These are phyloP conservation scores for Recurvomyces mirabilis DNA, from an alignment of 495 filamentous ascomycete genomes.

Conservation along the genomic window DNA sequence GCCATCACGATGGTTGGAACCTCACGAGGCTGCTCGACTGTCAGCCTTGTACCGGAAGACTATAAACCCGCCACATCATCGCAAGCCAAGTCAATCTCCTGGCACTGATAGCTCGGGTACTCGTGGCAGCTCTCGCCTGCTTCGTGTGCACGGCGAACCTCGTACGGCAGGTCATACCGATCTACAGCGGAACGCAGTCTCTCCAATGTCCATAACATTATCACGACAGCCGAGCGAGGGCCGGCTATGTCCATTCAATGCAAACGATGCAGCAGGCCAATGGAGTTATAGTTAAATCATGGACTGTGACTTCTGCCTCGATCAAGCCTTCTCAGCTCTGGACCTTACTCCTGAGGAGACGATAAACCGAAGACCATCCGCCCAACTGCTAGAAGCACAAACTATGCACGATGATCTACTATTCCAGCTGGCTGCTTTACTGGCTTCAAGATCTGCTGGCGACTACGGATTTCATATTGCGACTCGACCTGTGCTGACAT, in stretches of 20 bases:
- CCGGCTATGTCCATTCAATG: background rate
- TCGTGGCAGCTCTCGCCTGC: background rate
- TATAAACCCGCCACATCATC: no score
- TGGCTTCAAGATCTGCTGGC: background rate
- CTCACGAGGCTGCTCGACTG: no score
- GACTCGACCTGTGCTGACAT: background rate
- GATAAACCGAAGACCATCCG: background rate
- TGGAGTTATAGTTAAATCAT: conserved; percentile 24
- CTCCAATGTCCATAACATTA: background rate
- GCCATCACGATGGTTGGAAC: no score
- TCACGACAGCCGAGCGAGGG: background rate
- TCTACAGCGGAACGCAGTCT: background rate
- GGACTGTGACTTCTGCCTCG: background rate
- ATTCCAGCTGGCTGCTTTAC: background rate
- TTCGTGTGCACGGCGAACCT: background rate
- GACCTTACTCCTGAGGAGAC: background rate
- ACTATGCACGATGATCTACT: background rate
- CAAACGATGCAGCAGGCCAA: background rate
- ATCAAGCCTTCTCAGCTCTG: background rate
- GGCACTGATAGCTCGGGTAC: no score
- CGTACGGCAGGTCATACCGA: background rate
- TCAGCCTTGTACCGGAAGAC: no score
- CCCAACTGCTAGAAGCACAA: background rate
- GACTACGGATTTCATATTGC: background rate
- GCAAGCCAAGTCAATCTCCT: no score